Conservation (phyloP, 306 rosid species). For the Prunus campanulata region DNA sequence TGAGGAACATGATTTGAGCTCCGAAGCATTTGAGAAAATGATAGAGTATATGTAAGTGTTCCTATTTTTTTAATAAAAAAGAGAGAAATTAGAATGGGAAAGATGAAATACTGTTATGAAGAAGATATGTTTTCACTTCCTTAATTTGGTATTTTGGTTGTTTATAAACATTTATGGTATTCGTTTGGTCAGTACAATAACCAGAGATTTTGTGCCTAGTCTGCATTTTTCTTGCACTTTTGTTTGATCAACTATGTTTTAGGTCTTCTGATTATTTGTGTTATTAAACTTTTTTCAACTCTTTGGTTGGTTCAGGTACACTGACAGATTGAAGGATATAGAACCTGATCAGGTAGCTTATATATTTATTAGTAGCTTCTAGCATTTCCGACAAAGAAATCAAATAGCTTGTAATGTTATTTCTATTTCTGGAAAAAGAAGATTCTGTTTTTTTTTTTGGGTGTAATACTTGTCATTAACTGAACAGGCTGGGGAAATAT, state of each 20-base stretch:
- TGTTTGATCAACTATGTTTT: slow-evolving; percentile 5
- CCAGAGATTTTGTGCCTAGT: not conserved
- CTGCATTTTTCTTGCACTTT: not conserved
- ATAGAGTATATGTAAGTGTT: slow-evolving; percentile 80
- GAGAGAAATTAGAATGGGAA: not conserved
- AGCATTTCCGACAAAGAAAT: slow-evolving; percentile 13
- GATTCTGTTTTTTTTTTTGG: not conserved
- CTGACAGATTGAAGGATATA: slow-evolving; percentile 80
- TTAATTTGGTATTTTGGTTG: not conserved
- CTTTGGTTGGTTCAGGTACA: slow-evolving; percentile 69
- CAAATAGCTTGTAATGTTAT: not conserved
- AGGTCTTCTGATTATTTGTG: slow-evolving; percentile 13
- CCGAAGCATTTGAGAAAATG: slow-evolving; percentile 84
- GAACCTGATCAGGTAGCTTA: slow-evolving; percentile 73
- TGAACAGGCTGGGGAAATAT: slow-evolving; percentile 84
- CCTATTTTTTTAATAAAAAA: slow-evolving; percentile 1
- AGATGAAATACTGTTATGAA: slow-evolving; percentile 16
- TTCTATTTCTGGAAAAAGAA: not conserved
- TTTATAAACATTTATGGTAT: not conserved
- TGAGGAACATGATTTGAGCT: slow-evolving; percentile 79
- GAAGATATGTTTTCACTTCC: slow-evolving; percentile 5
- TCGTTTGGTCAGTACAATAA: not conserved
- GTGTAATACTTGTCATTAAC: slow-evolving; percentile 24
- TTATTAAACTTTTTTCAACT: slow-evolving; percentile 10
- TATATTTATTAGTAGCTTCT: slow-evolving; percentile 10